These are phyloP conservation scores for Tolypocladium amazonense DNA, from an alignment of 2,329 filamentous ascomycete species.

Conservation along the genomic window DNA sequence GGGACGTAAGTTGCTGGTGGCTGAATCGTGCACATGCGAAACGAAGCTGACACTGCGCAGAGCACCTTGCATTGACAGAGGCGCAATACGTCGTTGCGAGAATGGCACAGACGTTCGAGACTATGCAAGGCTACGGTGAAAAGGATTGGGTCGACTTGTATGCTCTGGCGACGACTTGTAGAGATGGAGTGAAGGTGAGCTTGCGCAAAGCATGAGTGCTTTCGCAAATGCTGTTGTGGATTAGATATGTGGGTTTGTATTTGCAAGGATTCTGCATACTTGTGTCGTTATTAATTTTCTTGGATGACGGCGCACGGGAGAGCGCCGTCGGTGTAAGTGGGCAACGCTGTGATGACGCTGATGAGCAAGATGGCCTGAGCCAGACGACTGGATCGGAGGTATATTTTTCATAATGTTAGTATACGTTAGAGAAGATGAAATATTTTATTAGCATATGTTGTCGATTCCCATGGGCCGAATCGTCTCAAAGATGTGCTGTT, in stretches of 20 bases:
- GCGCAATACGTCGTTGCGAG: constrained; percentile 22
- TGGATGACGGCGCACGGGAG: not conserved
- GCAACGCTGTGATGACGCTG: too few species aligned
- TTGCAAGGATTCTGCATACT: too few species aligned
- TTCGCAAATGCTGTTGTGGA: not conserved
- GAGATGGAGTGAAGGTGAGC: constrained; percentile 16
- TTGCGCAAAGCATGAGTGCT: constrained; percentile 1
- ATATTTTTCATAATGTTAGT: too few species aligned
- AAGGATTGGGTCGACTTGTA: constrained; percentile 22
- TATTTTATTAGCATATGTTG: too few species aligned
- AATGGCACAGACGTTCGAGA: constrained; percentile 20
- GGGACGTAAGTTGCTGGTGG: constrained; percentile 22
- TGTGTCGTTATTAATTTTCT: not conserved
- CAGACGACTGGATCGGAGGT: too few species aligned
- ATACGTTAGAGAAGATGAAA: too few species aligned
- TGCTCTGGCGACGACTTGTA: constrained; percentile 22
- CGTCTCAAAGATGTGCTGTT: too few species aligned
- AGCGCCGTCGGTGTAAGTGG: too few species aligned
- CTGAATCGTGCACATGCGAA: not conserved
- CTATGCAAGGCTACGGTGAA: constrained; percentile 15
- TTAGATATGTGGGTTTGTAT: not conserved
- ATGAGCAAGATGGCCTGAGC: too few species aligned
- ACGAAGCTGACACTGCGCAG: constrained; percentile 10
- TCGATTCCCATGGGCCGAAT: too few species aligned
- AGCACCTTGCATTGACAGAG: constrained; percentile 24